Percentiles rank a stretch among this genome's conserved stretches.
Evolutionary conservation across 495 filamentous ascomycete species (phyloP).

Genomic region (Penicillium bialowiezense): DNA sequence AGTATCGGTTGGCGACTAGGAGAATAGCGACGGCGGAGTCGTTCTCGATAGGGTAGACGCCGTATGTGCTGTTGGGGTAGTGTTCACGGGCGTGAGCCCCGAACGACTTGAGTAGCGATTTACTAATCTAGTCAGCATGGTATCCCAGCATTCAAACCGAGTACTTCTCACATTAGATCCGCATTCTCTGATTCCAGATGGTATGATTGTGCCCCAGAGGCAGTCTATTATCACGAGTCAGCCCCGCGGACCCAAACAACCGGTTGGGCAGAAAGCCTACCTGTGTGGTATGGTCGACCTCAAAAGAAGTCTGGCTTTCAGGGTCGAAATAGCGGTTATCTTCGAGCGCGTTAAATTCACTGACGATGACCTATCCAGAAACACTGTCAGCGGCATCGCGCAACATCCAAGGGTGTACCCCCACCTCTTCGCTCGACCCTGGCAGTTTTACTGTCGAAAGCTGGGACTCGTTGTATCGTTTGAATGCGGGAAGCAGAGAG

Average conservation of each 20-base stretch:
- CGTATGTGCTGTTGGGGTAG: constrained; percentile 76
- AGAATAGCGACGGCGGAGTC: constrained; percentile 75
- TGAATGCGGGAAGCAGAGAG: constrained; percentile 77
- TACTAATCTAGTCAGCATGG: constrained; percentile 24
- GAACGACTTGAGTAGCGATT: constrained; percentile 76
- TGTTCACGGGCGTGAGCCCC: constrained; percentile 81
- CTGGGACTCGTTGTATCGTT: constrained; percentile 95
- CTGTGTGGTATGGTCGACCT: constrained; percentile 81
- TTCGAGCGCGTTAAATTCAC: constrained; percentile 76
- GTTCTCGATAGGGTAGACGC: constrained; percentile 73
- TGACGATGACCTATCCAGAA: constrained; percentile 70
- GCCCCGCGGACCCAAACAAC: constrained; percentile 5
- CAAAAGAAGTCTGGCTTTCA: constrained; percentile 80
- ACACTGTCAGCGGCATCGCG: constrained; percentile 13
- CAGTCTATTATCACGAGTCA: constrained; percentile 55
- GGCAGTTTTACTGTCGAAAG: constrained; percentile 85
- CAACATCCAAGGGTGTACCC: constrained; percentile 8
- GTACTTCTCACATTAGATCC: constrained; percentile 66
- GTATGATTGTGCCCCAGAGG: constrained; percentile 76
- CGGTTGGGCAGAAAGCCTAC: constrained; percentile 31
- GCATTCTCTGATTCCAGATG: constrained; percentile 74
- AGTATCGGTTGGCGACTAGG: constrained; percentile 93
- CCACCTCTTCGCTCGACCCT: constrained; percentile 71
- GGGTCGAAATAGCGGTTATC: constrained; percentile 83
- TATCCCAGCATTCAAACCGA: background rate